A percentile compares a stretch with the other conserved stretches of the same genome.
phyloP scores from a whole-genome alignment of 2,329 filamentous ascomycete genomes.

The Acarospora socialis region DNA sequence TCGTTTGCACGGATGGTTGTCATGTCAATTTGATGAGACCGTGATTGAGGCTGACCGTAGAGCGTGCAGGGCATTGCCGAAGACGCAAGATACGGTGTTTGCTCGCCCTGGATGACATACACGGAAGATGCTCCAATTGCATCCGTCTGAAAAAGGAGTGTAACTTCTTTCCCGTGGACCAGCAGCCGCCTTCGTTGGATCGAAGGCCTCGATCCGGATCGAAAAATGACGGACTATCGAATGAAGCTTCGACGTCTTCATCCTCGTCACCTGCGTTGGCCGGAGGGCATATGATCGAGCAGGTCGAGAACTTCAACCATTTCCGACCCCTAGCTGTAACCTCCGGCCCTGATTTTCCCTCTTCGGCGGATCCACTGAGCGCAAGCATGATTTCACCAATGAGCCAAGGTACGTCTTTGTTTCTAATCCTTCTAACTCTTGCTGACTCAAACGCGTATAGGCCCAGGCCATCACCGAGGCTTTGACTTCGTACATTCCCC shows the following conservation, averaged over 20 bases:
- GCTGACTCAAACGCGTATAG: neutral
- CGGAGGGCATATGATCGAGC: constrained; percentile 7
- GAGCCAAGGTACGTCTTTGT: constrained; percentile 9
- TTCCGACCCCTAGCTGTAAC: constrained; percentile 8
- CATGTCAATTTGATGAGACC: neutral
- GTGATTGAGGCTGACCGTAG: constrained; percentile 10
- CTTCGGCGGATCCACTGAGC: constrained; percentile 8
- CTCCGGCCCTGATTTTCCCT: constrained; percentile 7
- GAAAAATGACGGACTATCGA: constrained; percentile 30
- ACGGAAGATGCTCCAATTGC: constrained; percentile 78
- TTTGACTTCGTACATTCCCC: constrained; percentile 11
- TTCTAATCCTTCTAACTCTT: neutral
- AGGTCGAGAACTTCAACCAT: constrained; percentile 10
- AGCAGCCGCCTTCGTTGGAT: constrained; percentile 43
- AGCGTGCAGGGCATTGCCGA: constrained; percentile 63
- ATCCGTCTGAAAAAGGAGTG: constrained; percentile 91
- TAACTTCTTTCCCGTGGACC: constrained; percentile 80
- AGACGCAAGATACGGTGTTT: constrained; percentile 88
- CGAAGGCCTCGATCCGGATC: constrained; percentile 31
- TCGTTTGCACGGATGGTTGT: constrained; percentile 1
- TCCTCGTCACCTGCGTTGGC: constrained; percentile 31
- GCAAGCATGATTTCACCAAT: constrained; percentile 10
- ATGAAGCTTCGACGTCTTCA: constrained; percentile 30
- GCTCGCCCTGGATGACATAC: constrained; percentile 54
- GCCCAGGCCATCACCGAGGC: constrained; percentile 2